Percentiles rank a stretch among this genome's conserved stretches.
Conservation (phyloP, 23 red algal species). For the Cyanidiococcus yangmingshanensis region DNA sequence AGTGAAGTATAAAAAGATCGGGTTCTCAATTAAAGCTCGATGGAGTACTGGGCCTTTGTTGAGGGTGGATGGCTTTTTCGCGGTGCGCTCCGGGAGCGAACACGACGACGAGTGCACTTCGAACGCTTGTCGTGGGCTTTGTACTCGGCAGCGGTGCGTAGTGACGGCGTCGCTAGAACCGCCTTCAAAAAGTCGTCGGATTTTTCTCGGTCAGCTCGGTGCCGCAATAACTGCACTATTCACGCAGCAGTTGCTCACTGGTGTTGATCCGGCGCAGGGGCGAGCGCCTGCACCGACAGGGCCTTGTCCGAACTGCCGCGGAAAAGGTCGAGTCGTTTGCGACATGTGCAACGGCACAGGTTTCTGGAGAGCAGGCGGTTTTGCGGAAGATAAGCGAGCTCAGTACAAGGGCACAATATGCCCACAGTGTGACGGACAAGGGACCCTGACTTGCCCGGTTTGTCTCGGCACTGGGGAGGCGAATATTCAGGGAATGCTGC, state of each 20-base stretch:
- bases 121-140: too few relatives aligned
- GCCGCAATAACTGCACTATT: background rate
- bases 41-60: too few relatives aligned
- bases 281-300: background rate
- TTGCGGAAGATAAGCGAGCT: conserved; percentile 36
- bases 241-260: background rate
- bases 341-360: conserved; percentile 90
- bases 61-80: too few relatives aligned
- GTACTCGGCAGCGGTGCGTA: too few relatives aligned
- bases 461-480: conserved; percentile 80
- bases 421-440: conserved; percentile 66
- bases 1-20: too few relatives aligned
- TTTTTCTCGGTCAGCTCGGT: background rate
- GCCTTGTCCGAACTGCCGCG: conserved; percentile 49
- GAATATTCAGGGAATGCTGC: conserved; percentile 53
- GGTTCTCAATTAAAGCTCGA: too few relatives aligned
- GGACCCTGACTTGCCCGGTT: conserved; percentile 64
- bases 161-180: background rate
- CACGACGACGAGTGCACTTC: too few relatives aligned
- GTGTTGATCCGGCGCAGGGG: background rate
- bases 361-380: conserved; percentile 70
- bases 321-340: conserved; percentile 52
- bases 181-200: background rate
- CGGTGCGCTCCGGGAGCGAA: too few relatives aligned
- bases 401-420: conserved; percentile 78